Evolutionary conservation across 768 basidiomycete genomes (phyloP), one percentile per base, ranked within the genome.

Genomic region (Tulasnella sp.): DNA sequence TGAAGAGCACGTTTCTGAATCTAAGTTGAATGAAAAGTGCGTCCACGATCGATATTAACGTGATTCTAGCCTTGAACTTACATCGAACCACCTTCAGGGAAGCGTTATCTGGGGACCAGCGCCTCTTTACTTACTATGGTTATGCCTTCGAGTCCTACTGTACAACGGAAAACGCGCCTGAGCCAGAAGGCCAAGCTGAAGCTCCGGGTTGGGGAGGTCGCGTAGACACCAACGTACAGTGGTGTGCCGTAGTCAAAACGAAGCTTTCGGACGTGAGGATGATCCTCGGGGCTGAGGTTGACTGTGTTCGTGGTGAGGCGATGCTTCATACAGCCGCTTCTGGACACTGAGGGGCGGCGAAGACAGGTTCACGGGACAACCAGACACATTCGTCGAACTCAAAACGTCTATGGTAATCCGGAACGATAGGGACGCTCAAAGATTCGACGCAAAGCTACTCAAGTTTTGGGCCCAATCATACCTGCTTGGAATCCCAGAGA

Each of bases 391-490:
- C 67, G 80, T 94, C 9, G 90, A 94, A 67, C 71, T 94, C 54
- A 94, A 94, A 70, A 92, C 90, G 2, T 91, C 88, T 7, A 67
- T 87, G 64, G 65, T 73, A 14, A 87, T 91, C 51, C 76, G 58
- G 80, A 59, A 61, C 17, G 29, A 72, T 2, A 70, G 77, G 42
- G 88, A 91, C 57, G 80, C 83, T 66, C 67, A 69, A n/a, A 77
- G 69, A 54, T 93, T 93, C 62, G 87, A 66, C 25, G 90, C 86
- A 67, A 93, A 93, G 66, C 71, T 93, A n/a, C 77, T 93, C 58
- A 91, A 88, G 65, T 89, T 89, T 69, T 92, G 91, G 73, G 80
- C 90, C 59, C 90, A 93, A 65, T 91, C 88, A 0, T 92, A 89
- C 68, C 76, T 93, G 25, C 78, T 93, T 53, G 91, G 90, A 48